Evolutionary conservation across 257 asterid genomes (phyloP), one percentile per base, ranked within the genome.

Genomic region (Gardenia jasminoides): DNA sequence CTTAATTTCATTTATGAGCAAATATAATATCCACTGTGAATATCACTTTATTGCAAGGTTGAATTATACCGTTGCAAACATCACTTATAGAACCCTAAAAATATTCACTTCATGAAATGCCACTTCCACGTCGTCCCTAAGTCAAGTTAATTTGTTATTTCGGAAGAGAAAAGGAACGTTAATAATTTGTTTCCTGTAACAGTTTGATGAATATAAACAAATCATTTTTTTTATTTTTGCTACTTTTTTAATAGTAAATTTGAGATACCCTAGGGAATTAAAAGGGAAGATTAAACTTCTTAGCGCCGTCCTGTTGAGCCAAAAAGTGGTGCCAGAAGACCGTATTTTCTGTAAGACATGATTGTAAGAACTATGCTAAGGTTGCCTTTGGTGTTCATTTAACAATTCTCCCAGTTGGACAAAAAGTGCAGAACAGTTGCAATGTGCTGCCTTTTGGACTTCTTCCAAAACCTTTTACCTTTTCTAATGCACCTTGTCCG

Each of bases 401-500:
- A 74, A 80, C 15, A 75, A 67, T 66, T 75, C 19, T 3, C 62
- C 56, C 26, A 80, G 88, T 64, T 84, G 84, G 65, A 77, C 87
- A 83, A 52, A 48, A 86, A 86, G 87, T 82, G 71, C 77, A 72
- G 82, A 76, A 71, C 54, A 70, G 28, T 39, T 50, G 78, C 67
- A 67, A 78, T 75, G 61, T 82, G 80, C 87, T 80, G 79, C 81
- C 68, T 79, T 78, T 77, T 78, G 77, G 88, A 62, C 70, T 80
- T 79, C 77, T 80, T 41, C 20, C 33, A 48, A 82, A 74, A 74
- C 77, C 84, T 85, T 83, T 84, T 68, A 54, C 87, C 88, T 85
- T 90, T 82, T 82, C 78, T 88, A 84, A 84, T 85, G 83, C 74
- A 83, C 80, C 76, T 88, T 88, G 97, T 91, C 93, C 75, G 92